Conservation (phyloP, 805 yeast species). For the Candida palmyrensis region DNA sequence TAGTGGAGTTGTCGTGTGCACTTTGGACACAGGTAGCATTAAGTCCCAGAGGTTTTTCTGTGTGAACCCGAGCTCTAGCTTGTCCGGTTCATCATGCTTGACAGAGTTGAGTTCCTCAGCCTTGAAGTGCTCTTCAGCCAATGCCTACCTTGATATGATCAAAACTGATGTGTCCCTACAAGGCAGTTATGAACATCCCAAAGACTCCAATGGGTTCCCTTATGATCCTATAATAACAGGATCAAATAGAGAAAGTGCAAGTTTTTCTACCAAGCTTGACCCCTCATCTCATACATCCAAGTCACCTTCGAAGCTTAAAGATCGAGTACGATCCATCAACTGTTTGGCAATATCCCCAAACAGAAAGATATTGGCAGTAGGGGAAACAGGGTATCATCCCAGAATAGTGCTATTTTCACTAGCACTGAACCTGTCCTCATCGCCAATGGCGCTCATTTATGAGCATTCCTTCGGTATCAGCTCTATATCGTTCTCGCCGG, state of each 20-base stretch:
- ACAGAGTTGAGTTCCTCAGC: conserved; percentile 9
- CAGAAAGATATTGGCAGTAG: conserved; percentile 53
- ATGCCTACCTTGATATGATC: conserved; percentile 24
- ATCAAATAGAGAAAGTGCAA: conserved; percentile 12
- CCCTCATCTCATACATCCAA: conserved; percentile 1
- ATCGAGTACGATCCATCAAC: conserved; percentile 47
- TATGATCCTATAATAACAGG: conserved; percentile 23
- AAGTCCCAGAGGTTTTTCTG: conserved; percentile 46
- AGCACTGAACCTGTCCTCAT: conserved; percentile 40
- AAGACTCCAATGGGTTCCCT: conserved; percentile 34
- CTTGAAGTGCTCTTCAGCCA: conserved; percentile 17
- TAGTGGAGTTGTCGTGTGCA: conserved; percentile 54
- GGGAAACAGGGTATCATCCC: conserved; percentile 69
- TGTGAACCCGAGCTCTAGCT: conserved; percentile 33
- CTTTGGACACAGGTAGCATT: conserved; percentile 15
- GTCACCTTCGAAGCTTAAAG: conserved; percentile 22
- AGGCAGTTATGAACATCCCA: conserved; percentile 9
- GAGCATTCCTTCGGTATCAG: conserved; percentile 68
- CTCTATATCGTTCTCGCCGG: conserved; percentile 51
- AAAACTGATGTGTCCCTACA: not conserved
- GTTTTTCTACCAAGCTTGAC: not conserved
- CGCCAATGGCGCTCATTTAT: conserved; percentile 49
- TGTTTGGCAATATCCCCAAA: conserved; percentile 59
- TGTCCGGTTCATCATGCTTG: too few species aligned
- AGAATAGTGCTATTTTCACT: conserved; percentile 56